phyloP scores from a whole-genome alignment of 176 grass and related monocot genomes.

The Lolium multiflorum region DNA sequence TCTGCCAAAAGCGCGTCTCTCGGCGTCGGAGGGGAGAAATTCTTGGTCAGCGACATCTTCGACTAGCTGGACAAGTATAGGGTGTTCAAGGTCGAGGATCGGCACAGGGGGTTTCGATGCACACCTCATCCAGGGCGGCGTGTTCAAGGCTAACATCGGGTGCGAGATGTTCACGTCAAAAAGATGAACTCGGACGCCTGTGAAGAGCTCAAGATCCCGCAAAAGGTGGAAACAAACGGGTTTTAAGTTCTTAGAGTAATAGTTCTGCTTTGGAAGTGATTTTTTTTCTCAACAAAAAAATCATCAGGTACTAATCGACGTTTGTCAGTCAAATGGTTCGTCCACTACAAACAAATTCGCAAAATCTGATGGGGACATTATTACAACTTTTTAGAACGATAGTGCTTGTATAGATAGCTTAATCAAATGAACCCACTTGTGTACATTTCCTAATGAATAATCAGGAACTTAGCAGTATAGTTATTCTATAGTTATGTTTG shows the following conservation, averaged over 20 bases:
- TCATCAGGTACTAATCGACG: background rate
- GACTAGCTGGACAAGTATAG: too few relatives aligned
- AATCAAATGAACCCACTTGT: background rate
- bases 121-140: slow-evolving; percentile 76
- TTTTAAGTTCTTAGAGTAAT: too few relatives aligned
- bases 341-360: background rate
- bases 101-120: too few relatives aligned
- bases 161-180: slow-evolving; percentile 81
- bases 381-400: background rate
- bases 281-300: background rate
- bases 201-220: slow-evolving; percentile 97
- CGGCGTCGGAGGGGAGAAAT: too few relatives aligned
- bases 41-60: too few relatives aligned
- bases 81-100: too few relatives aligned
- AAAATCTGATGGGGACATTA: background rate
- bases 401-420: background rate
- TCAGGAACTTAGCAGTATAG: background rate
- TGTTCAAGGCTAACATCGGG: slow-evolving; percentile 78
- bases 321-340: slow-evolving; percentile 11
- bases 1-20: too few relatives aligned
- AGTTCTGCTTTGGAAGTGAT: background rate
- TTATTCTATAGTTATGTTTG: slow-evolving; percentile 24
- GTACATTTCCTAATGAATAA: background rate
- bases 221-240: slow-evolving; percentile 57
- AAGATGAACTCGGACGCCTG: slow-evolving; percentile 99